Conservation (phyloP, 2,329 filamentous ascomycete species). For the Diatrype stigma region DNA sequence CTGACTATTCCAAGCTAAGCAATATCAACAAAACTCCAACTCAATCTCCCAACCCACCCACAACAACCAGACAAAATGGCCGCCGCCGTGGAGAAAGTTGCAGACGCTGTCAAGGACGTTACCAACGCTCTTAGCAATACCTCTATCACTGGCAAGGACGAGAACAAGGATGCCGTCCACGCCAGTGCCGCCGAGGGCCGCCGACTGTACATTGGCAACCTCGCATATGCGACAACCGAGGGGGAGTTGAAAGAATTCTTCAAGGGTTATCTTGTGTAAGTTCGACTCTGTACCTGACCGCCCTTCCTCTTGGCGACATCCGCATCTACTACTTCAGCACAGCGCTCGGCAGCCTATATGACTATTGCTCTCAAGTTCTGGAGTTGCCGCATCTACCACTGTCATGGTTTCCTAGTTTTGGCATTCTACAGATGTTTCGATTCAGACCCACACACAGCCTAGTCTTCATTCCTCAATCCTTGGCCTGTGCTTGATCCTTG, state of each 20-base stretch:
- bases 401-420: no score
- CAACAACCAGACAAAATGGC: constrained; percentile 69
- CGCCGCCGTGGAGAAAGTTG: constrained; percentile 67
- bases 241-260: constrained; percentile 99
- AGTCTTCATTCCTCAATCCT: no score
- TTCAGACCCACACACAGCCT: no score
- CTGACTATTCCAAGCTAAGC: constrained; percentile 24
- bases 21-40: constrained; percentile 24
- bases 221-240: constrained; percentile 99
- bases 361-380: background rate
- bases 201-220: constrained; percentile 99
- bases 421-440: no score
- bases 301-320: background rate
- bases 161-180: constrained; percentile 78
- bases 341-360: background rate
- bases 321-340: background rate
- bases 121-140: constrained; percentile 70
- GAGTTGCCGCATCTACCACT: background rate
- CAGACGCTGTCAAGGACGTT: constrained; percentile 68
- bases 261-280: constrained; percentile 98
- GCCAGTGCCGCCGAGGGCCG: constrained; percentile 97
- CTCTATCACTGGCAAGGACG: constrained; percentile 58
- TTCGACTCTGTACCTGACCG: constrained; percentile 27
- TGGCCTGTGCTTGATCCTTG: background rate
- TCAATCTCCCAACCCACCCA: constrained; percentile 38